These are phyloP conservation scores for Jimgerdemannia lactiflua DNA, from an alignment of 192 early-diverging fungal species.

Conservation along the genomic window DNA sequence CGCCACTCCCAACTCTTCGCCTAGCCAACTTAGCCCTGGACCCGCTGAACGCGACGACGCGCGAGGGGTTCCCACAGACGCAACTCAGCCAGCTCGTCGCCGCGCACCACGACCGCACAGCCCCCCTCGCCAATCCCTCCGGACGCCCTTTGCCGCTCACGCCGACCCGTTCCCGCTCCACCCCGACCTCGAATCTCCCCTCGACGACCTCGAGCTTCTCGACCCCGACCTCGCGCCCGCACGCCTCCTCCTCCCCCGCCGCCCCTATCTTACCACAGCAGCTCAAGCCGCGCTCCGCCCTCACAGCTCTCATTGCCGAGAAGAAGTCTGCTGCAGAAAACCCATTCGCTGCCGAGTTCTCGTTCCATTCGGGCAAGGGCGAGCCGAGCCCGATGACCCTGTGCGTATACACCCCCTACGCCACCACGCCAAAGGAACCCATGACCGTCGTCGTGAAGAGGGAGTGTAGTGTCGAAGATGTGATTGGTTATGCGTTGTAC, in stretches of 20 bases:
- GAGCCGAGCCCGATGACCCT: constrained; percentile 55
- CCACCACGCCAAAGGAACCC: constrained; percentile 39
- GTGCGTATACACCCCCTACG: constrained; percentile 62
- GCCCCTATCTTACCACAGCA: not conserved
- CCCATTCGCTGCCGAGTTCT: constrained; percentile 68
- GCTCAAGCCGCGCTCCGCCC: constrained; percentile 36
- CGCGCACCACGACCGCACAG: not conserved
- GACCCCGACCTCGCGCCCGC: not conserved
- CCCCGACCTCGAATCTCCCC: not conserved
- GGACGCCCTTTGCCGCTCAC: not conserved
- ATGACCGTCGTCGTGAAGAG: constrained; percentile 69
- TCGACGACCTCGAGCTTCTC: not conserved
- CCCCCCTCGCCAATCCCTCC: constrained; percentile 2
- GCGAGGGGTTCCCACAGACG: not conserved
- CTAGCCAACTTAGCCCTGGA: not conserved
- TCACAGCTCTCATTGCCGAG: constrained; percentile 60
- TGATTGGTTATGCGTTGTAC: constrained; percentile 90
- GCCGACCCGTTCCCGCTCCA: not conserved
- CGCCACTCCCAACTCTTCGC: not conserved
- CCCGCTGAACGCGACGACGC: not conserved
- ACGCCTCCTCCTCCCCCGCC: not conserved
- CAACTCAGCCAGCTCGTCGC: not conserved
- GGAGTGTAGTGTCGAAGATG: constrained; percentile 86
- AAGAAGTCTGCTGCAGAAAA: constrained; percentile 58
- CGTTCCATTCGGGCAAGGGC: constrained; percentile 58